These are phyloP conservation scores for Aspergillus tamarii DNA, from an alignment of 2,329 filamentous ascomycete genomes.

Conservation along the genomic window DNA sequence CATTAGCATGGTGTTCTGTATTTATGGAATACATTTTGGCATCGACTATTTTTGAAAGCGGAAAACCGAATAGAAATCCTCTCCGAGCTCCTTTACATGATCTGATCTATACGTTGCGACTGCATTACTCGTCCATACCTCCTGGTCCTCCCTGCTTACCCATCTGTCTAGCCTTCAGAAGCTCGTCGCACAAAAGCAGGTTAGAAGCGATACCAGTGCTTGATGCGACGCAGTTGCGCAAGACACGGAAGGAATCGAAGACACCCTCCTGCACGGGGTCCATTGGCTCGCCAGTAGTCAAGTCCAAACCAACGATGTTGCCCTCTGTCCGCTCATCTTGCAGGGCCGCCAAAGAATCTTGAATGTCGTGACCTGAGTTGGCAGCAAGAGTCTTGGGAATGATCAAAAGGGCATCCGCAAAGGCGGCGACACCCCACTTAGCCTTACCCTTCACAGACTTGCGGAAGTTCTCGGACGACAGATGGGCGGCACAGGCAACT, in stretches of 20 bases:
- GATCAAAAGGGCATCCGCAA: conserved; percentile 89
- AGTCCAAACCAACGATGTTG: conserved; percentile 81
- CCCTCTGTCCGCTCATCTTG: conserved; percentile 86
- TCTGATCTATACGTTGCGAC: conserved; percentile 25
- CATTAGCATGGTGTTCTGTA: conserved; percentile 17
- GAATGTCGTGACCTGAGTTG: conserved; percentile 94
- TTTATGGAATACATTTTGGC: conserved; percentile 25
- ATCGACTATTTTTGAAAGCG: conserved; percentile 19
- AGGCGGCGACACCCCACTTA: conserved; percentile 92
- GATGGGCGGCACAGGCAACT: conserved; percentile 83
- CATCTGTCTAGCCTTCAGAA: conserved; percentile 98
- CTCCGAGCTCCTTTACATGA: conserved; percentile 31
- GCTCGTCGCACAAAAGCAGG: conserved; percentile 90
- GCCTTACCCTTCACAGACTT: conserved; percentile 97
- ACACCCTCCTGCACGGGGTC: conserved; percentile 90
- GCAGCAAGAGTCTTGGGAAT: conserved; percentile 97
- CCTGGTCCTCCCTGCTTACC: conserved; percentile 50
- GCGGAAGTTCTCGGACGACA: conserved; percentile 82
- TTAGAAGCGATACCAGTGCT: conserved; percentile 95
- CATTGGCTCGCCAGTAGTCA: conserved; percentile 89
- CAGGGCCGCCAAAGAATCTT: conserved; percentile 84
- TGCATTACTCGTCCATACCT: conserved; percentile 46
- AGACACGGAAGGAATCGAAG: conserved; percentile 92
- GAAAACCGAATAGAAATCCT: conserved; percentile 18
- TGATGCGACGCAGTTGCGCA: conserved; percentile 91